Conservation (phyloP, 306 rosid species). For the Ochetophila trinervis region DNA sequence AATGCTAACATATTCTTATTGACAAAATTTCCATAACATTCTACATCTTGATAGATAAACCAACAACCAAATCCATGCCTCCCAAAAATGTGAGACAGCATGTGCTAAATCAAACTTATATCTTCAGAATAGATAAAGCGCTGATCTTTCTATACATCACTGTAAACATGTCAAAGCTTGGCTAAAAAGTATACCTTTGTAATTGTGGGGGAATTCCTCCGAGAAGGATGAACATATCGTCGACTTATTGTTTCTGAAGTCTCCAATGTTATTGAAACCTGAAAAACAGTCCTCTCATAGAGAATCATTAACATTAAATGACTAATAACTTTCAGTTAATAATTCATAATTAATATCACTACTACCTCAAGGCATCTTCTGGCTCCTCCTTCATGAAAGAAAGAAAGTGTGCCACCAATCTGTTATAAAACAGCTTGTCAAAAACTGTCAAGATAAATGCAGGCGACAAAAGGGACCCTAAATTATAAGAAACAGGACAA, state of each 20-base stretch:
- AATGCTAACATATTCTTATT: background rate
- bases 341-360: slow-evolving; percentile 21
- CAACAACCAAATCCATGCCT: background rate
- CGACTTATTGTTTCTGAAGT: slow-evolving; percentile 86
- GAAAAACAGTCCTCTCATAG: slow-evolving; percentile 18
- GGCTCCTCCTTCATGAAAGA: slow-evolving; percentile 83
- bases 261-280: slow-evolving; percentile 84
- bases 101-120: background rate
- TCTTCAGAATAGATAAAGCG: background rate
- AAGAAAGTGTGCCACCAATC: slow-evolving; percentile 97
- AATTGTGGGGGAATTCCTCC: slow-evolving; percentile 91
- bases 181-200: slow-evolving; percentile 57
- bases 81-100: background rate
- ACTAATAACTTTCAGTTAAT: slow-evolving; percentile 4
- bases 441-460: slow-evolving; percentile 14
- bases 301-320: slow-evolving; percentile 24
- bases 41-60: background rate
- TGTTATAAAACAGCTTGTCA: slow-evolving; percentile 24
- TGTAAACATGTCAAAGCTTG: background rate
- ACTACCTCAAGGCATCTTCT: slow-evolving; percentile 98
- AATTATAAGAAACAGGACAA: slow-evolving; percentile 8
- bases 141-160: background rate
- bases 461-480: background rate
- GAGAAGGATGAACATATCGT: slow-evolving; percentile 78
- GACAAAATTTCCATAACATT: background rate